A percentile compares a stretch with the other conserved stretches of the same genome.
Conservation (phyloP, 208 protist species). For the Crithidia brevicula region DNA sequence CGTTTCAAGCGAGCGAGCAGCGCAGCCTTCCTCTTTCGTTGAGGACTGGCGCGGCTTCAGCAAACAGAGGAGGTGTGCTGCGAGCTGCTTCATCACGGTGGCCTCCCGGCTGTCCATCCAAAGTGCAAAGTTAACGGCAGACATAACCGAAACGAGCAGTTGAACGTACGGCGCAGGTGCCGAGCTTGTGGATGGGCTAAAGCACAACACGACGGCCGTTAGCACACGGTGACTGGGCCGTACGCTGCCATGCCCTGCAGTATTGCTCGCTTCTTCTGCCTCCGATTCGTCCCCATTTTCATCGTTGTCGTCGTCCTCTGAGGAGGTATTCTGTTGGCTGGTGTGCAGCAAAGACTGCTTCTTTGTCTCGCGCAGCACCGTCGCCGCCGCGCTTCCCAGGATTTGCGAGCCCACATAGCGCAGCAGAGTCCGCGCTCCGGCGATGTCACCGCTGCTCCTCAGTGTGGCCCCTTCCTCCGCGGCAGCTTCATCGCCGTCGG, state of each 20-base stretch:
- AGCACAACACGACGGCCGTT: slow-evolving; percentile 36
- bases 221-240: slow-evolving; percentile 65
- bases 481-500: neutral
- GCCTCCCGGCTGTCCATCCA: slow-evolving; percentile 49
- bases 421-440: slow-evolving; percentile 38
- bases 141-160: slow-evolving; percentile 46
- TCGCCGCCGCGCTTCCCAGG: slow-evolving; percentile 38
- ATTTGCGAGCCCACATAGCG: slow-evolving; percentile 35
- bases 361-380: slow-evolving; percentile 53
- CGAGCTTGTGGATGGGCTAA: slow-evolving; percentile 19
- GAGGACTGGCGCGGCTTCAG: slow-evolving; percentile 18
- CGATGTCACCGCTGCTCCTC: slow-evolving; percentile 26
- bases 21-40: neutral
- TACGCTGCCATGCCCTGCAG: slow-evolving; percentile 13
- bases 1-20: slow-evolving; percentile 11
- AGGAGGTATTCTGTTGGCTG: slow-evolving; percentile 3
- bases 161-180: slow-evolving; percentile 45
- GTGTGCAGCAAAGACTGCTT: slow-evolving; percentile 22
- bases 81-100: slow-evolving; percentile 31
- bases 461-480: slow-evolving; percentile 23
- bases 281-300: neutral
- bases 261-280: neutral
- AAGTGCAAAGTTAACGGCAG: slow-evolving; percentile 48
- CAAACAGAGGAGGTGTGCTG: slow-evolving; percentile 19
- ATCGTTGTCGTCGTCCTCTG: slow-evolving; percentile 23